These are phyloP conservation scores for Pyrus bretschneideri DNA, from an alignment of 306 rosid species.

Conservation along the genomic window DNA sequence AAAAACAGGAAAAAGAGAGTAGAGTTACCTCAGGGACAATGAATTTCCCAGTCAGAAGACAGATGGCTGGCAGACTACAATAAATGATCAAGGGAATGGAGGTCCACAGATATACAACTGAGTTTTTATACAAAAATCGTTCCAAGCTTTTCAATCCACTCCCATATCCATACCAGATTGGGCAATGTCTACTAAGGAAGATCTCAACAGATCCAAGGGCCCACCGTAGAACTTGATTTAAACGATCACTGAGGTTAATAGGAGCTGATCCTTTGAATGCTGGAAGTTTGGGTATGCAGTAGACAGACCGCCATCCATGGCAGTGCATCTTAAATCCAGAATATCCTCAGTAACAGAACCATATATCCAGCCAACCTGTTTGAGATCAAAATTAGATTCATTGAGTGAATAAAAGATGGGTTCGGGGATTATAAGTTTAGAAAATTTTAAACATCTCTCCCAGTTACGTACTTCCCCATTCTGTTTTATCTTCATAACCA, in stretches of 20 bases:
- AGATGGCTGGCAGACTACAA: slow-evolving; percentile 90
- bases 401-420: neutral
- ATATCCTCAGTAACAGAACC: slow-evolving; percentile 99
- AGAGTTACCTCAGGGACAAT: slow-evolving; percentile 91
- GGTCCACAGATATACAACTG: slow-evolving; percentile 89
- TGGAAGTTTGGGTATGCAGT: slow-evolving; percentile 80
- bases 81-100: slow-evolving; percentile 83
- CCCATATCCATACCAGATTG: slow-evolving; percentile 93
- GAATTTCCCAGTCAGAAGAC: slow-evolving; percentile 86
- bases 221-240: slow-evolving; percentile 96
- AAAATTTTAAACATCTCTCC: neutral
- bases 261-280: slow-evolving; percentile 99
- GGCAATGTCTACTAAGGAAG: slow-evolving; percentile 88
- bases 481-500: slow-evolving; percentile 95
- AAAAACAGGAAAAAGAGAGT: slow-evolving; percentile 4
- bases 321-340: slow-evolving; percentile 98
- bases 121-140: slow-evolving; percentile 81
- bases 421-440: neutral
- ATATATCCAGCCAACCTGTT: slow-evolving; percentile 96
- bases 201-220: slow-evolving; percentile 93
- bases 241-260: slow-evolving; percentile 88
- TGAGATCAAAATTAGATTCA: slow-evolving; percentile 15
- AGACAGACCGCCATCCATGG: slow-evolving; percentile 98
- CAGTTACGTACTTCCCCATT: slow-evolving; percentile 77
- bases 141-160: slow-evolving; percentile 82